phyloP scores from a whole-genome alignment of 1,284 basidiomycete genomes.

The Trichosporon sp. region DNA sequence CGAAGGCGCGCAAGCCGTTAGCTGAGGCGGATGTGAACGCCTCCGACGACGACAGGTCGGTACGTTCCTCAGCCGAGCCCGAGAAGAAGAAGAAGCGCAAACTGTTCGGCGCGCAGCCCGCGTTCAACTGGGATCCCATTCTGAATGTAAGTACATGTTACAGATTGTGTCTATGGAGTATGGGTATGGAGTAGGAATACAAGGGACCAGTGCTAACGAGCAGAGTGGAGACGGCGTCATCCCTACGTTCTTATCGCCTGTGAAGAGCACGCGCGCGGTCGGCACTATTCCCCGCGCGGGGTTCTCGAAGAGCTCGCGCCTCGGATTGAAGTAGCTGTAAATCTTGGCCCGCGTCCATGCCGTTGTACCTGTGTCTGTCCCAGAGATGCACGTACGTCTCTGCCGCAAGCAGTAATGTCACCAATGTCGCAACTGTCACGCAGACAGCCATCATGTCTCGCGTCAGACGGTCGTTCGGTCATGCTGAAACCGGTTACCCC shows the following conservation, averaged over 20 bases:
- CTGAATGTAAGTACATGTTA: conserved; percentile 42
- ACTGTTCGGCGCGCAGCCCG: conserved; percentile 39
- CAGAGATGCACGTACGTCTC: not conserved
- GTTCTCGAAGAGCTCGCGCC: conserved; percentile 30
- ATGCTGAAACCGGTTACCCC: conserved; percentile 17
- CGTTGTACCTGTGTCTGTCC: not conserved
- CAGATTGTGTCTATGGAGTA: not conserved
- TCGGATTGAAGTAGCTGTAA: conserved; percentile 12
- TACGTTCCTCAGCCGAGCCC: not conserved
- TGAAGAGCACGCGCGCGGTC: conserved; percentile 23
- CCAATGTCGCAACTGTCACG: not conserved
- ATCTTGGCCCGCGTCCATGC: not conserved
- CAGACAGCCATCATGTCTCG: too few relatives aligned
- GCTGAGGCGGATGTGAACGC: not conserved
- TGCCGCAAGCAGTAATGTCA: not conserved
- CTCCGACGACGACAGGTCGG: conserved; percentile 19
- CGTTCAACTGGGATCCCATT: conserved; percentile 52
- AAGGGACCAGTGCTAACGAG: conserved; percentile 9
- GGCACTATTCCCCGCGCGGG: conserved; percentile 46
- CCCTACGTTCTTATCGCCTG: conserved; percentile 46
- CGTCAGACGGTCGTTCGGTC: too few relatives aligned
- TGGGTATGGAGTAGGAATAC: not conserved
- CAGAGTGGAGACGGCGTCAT: conserved; percentile 55
- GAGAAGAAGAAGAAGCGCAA: conserved; percentile 54
- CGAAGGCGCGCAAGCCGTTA: conserved; percentile 5